Percentiles rank a stretch among this genome's conserved stretches.
Conservation (phyloP, 1,284 basidiomycete species). For the Sphagnurus paluster region DNA sequence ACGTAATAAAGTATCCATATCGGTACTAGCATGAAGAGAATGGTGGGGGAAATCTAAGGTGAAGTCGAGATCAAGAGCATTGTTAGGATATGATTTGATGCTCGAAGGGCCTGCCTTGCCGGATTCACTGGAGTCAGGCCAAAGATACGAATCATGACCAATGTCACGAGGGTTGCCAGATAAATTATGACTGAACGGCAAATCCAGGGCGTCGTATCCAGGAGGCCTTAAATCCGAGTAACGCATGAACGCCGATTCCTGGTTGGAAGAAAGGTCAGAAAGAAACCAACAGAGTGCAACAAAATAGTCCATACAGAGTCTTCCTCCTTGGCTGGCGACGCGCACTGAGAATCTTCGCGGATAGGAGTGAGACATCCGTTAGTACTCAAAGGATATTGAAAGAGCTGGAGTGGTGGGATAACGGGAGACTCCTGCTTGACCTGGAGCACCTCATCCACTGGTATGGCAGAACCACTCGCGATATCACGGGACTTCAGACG, state of each 20-base stretch:
- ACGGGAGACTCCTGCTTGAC: not conserved
- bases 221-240: slow-evolving; percentile 8
- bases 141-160: slow-evolving; percentile 13
- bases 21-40: not conserved
- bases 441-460: not conserved
- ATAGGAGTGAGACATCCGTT: slow-evolving; percentile 26
- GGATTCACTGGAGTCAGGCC: slow-evolving; percentile 6
- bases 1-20: not conserved
- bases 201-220: slow-evolving; percentile 12
- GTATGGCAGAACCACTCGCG: not conserved
- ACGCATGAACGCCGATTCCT: not conserved
- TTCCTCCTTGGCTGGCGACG: slow-evolving; percentile 24
- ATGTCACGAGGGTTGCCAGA: slow-evolving; percentile 14
- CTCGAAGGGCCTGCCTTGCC: not conserved
- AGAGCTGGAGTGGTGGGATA: not conserved
- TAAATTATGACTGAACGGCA: slow-evolving; percentile 21
- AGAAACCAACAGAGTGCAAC: not conserved
- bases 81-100: not conserved
- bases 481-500: slow-evolving; percentile 1
- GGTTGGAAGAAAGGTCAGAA: not conserved
- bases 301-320: not conserved
- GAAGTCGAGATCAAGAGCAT: not conserved
- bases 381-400: not conserved
- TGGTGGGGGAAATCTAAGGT: slow-evolving; percentile 8
- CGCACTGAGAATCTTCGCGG: not conserved